phyloP scores from a whole-genome alignment of 176 grass and related monocot species.

The Leersia perrieri region DNA sequence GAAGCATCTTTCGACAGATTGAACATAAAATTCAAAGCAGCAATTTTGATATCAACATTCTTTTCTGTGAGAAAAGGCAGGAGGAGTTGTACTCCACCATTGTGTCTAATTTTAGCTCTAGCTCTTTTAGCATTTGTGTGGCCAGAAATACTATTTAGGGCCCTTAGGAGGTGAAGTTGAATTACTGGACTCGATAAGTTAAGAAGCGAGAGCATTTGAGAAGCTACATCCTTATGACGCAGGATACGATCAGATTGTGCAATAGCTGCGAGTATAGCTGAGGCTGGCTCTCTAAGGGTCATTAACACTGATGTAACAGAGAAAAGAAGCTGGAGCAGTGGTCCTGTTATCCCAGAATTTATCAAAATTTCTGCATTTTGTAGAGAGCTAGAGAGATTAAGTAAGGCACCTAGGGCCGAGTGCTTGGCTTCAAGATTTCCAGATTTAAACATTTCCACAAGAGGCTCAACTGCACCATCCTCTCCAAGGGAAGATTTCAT shows the following conservation, averaged over 20 bases:
- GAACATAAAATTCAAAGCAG: conserved; percentile 61
- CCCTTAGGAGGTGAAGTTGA: conserved; percentile 79
- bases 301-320: conserved; percentile 85
- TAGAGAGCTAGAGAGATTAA: conserved; percentile 63
- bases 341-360: conserved; percentile 54
- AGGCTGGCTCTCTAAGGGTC: conserved; percentile 78
- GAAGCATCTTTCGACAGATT: conserved; percentile 76
- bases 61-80: conserved; percentile 71
- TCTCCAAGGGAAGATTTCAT: conserved; percentile 72
- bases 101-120: conserved; percentile 71
- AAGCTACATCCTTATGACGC: conserved; percentile 58
- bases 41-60: conserved; percentile 59
- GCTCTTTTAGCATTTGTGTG: conserved; percentile 61
- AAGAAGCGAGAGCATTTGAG: conserved; percentile 78
- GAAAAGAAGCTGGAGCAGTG: conserved; percentile 77
- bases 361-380: conserved; percentile 63
- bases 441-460: conserved; percentile 74
- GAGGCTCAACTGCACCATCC: conserved; percentile 65
- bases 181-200: conserved; percentile 66
- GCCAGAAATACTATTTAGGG: conserved; percentile 73
- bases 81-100: conserved; percentile 75
- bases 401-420: conserved; percentile 64
- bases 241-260: conserved; percentile 79
- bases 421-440: conserved; percentile 90
- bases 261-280: conserved; percentile 68